A percentile compares a stretch with the other conserved stretches of the same genome.
Evolutionary conservation across 2,329 filamentous ascomycete species (phyloP).

Genomic region (Colletotrichum liaoningense): DNA sequence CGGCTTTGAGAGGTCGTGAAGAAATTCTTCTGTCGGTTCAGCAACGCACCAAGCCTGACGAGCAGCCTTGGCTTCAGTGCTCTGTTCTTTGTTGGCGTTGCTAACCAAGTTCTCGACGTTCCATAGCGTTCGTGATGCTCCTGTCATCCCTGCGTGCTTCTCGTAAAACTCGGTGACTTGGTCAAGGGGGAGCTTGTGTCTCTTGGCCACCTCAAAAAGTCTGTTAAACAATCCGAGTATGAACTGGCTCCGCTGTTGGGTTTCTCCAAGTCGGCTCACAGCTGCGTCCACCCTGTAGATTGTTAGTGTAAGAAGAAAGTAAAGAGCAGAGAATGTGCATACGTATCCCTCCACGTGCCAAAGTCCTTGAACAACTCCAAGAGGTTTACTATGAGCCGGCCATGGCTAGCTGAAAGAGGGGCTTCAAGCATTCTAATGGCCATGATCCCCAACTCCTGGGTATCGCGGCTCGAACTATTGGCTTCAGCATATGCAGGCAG

Average conservation of each 20-base stretch:
- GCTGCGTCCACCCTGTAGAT: background rate
- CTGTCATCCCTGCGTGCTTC: background rate
- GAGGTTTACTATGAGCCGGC: constrained; percentile 16
- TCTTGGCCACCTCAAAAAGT: constrained; percentile 17
- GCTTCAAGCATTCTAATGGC: background rate
- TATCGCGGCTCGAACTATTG: background rate
- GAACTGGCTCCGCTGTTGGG: constrained; percentile 2
- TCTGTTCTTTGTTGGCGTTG: background rate
- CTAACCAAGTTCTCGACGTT: constrained; percentile 13
- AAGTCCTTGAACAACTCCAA: constrained; percentile 16
- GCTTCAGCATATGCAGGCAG: background rate
- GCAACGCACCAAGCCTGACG: constrained; percentile 17
- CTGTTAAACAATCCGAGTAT: constrained; percentile 24
- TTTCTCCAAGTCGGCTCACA: background rate
- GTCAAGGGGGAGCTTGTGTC: background rate
- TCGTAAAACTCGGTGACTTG: constrained; percentile 15
- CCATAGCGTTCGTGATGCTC: background rate
- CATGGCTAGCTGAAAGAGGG: constrained; percentile 20
- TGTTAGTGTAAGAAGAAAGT: background rate
- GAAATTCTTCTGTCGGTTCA: background rate
- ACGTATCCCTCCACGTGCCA: constrained; percentile 12
- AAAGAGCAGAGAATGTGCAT: background rate
- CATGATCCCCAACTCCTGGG: background rate
- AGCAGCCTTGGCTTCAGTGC: constrained; percentile 18
- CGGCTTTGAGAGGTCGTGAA: background rate